Evolutionary conservation across 2,329 filamentous ascomycete species (phyloP).

Genomic region (Fonsecaea multimorphosa): DNA sequence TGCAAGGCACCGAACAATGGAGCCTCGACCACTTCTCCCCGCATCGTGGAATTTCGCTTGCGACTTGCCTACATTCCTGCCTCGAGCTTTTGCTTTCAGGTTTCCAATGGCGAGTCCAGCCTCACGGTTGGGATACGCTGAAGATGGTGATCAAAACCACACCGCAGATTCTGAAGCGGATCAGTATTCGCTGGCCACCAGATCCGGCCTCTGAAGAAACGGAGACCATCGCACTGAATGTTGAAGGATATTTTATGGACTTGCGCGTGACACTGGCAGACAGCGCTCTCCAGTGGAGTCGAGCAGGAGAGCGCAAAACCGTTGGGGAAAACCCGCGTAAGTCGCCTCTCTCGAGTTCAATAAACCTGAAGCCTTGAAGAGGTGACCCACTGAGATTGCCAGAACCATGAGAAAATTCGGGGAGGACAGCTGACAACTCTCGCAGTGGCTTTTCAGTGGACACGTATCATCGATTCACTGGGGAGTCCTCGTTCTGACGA

Average conservation of each 20-base stretch:
- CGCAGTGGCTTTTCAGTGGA: slow-evolving; percentile 13
- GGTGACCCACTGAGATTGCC: background rate
- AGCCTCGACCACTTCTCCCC: background rate
- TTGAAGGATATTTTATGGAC: slow-evolving; percentile 15
- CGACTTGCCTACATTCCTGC: background rate
- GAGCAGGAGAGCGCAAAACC: slow-evolving; percentile 15
- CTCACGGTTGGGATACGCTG: background rate
- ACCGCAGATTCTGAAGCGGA: slow-evolving; percentile 15
- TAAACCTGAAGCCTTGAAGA: background rate
- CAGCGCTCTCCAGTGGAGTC: slow-evolving; percentile 14
- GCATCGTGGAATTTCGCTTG: too few species aligned
- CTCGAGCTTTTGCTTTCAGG: background rate
- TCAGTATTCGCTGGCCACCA: slow-evolving; percentile 17
- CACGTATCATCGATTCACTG: slow-evolving; percentile 13
- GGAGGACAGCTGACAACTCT: background rate
- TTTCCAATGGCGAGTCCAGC: background rate
- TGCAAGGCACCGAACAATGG: background rate
- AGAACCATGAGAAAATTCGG: background rate
- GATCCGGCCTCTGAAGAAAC: slow-evolving; percentile 12
- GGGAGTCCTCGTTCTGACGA: slow-evolving; percentile 13
- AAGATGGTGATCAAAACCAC: slow-evolving; percentile 18
- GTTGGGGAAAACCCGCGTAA: background rate
- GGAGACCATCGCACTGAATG: slow-evolving; percentile 13
- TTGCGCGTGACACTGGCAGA: slow-evolving; percentile 7
- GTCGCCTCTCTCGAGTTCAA: background rate